phyloP scores from a whole-genome alignment of 139 green algal species.

The Coelastrella sp. region DNA sequence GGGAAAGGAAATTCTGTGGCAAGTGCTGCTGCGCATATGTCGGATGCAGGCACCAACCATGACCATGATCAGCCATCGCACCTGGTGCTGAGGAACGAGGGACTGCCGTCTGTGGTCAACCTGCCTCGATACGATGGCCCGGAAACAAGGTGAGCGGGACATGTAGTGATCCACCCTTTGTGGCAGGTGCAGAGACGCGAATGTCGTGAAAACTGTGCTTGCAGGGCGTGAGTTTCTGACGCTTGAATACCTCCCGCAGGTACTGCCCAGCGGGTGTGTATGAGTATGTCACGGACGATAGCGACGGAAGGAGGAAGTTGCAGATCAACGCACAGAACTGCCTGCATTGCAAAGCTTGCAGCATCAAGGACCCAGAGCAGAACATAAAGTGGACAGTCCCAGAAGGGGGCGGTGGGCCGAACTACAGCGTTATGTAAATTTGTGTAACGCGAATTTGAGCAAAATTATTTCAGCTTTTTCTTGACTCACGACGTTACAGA shows the following conservation, averaged over 20 bases:
- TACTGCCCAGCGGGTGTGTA: slow-evolving; percentile 87
- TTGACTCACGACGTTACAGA: too few species aligned
- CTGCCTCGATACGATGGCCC: slow-evolving; percentile 78
- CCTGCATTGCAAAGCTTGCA: slow-evolving; percentile 94
- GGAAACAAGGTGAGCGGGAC: slow-evolving; percentile 62
- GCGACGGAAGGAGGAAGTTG: slow-evolving; percentile 64
- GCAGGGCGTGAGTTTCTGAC: too few species aligned
- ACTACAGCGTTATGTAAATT: slow-evolving; percentile 84
- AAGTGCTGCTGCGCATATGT: not conserved
- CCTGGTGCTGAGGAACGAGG: slow-evolving; percentile 78
- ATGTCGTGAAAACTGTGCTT: not conserved
- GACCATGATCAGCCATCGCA: slow-evolving; percentile 94
- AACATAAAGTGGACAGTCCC: slow-evolving; percentile 96
- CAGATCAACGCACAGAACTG: slow-evolving; percentile 98
- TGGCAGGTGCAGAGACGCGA: not conserved
- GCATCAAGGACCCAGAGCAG: slow-evolving; percentile 92
- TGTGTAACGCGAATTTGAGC: too few species aligned
- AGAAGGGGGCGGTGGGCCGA: slow-evolving; percentile 91
- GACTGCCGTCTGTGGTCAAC: slow-evolving; percentile 81
- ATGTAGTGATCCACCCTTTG: not conserved
- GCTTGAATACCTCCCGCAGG: too few species aligned
- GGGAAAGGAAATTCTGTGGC: too few species aligned
- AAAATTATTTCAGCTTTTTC: too few species aligned
- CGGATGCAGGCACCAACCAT: slow-evolving; percentile 89
- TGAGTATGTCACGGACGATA: slow-evolving; percentile 78